These are phyloP conservation scores for Fusarium xyrophilum DNA, from an alignment of 2,329 filamentous ascomycete genomes.

Conservation along the genomic window DNA sequence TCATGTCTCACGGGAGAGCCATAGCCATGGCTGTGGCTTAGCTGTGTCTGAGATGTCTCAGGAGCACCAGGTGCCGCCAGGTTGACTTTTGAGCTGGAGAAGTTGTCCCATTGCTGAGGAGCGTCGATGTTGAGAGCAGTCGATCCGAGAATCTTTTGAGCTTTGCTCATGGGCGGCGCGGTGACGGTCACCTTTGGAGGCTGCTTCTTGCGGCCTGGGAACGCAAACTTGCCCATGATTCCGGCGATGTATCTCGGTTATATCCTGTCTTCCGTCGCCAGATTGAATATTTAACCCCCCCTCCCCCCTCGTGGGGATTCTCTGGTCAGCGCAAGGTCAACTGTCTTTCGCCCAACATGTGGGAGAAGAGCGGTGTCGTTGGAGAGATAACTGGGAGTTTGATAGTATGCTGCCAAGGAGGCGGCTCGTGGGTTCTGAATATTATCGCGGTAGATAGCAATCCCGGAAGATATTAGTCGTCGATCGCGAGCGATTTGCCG, in stretches of 20 bases:
- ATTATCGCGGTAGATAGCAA: neutral
- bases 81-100: constrained; percentile 36
- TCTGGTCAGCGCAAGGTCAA: constrained; percentile 32
- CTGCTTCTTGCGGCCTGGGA: constrained; percentile 42
- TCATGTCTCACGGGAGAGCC: constrained; percentile 18
- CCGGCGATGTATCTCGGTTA: constrained; percentile 1
- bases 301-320: constrained; percentile 29
- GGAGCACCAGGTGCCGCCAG: constrained; percentile 17
- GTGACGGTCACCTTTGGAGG: constrained; percentile 40
- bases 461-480: neutral
- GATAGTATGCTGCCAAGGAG: neutral
- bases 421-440: neutral
- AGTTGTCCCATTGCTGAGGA: constrained; percentile 29
- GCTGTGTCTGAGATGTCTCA: constrained; percentile 15
- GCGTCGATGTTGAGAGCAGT: constrained; percentile 39
- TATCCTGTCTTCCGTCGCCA: constrained; percentile 19
- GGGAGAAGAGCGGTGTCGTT: constrained; percentile 23
- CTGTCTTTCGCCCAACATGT: constrained; percentile 36
- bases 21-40: constrained; percentile 8
- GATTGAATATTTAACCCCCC: constrained; percentile 8
- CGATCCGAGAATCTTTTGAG: constrained; percentile 41
- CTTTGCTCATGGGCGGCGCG: constrained; percentile 39
- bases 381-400: neutral
- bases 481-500: constrained; percentile 5
- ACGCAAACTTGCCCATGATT: constrained; percentile 43